Base-by-base conservation (phyloP, 2,329 filamentous ascomycete genomes). In the Cladophialophora carrionii region DNA sequence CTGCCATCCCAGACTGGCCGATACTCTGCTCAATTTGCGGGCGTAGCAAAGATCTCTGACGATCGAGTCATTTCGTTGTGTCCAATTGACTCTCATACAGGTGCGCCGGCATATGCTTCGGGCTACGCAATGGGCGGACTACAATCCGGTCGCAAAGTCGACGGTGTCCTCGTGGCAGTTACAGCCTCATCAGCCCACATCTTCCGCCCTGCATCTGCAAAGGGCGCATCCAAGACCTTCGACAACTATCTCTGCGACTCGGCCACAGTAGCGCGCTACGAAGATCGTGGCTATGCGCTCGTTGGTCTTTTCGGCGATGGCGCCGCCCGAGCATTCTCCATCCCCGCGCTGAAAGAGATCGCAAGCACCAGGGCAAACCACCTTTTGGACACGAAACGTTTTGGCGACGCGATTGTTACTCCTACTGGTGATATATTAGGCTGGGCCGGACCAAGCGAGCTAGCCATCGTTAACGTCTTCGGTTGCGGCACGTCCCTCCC, bases 161-260 rank as follows among this genome's bases (percentile, higher is more conserved):
- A 95, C 70, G 95, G 95, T 14, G 87, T 90, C 1, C 78, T 99
- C 10, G 83, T 98, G 53, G 91, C 87, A 63, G 90, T 94, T 76
- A 91, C 88, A 1, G 78, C 81, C 48, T 84, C 84, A 3, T 91
- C 92, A 71, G 89, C 88, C n/a, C 87, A 93, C 62, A 87, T 99
- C 56, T 96, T 97, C 82, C 91, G 88, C 70, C 94, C 95, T 0
- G 88, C 92, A 2, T 86, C 86, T 0, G 84, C 88, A 22, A 98
- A 96, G 78, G 95, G 94, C n/a, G 93, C 94, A 0, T 91, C 92
- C 62, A 96, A 95, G 72, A 87, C 88, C 1, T 98, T 95, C 78
- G 92, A 96, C 72, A 88, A 91, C 70, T 86, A 83, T 65, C 80
- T 96, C 48, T 98, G 94, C 74, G 89, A 96, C 72, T 84, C 90